Conservation (phyloP, 768 basidiomycete genomes). For the Brasilioporus rufonigricans region DNA sequence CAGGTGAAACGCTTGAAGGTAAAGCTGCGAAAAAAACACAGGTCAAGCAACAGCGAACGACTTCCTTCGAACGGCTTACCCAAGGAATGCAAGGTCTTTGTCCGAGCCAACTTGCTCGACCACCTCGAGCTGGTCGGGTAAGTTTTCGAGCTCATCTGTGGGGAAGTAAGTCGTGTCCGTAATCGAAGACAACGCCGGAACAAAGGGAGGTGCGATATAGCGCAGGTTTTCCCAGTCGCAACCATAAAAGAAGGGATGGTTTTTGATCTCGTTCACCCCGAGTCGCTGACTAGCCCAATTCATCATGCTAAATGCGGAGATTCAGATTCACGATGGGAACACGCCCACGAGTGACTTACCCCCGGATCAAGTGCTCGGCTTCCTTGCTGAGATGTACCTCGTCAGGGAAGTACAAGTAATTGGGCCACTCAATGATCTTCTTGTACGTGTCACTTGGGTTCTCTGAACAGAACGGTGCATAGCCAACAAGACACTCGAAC, state of each 20-base stretch:
- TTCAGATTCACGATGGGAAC: constrained; percentile 6
- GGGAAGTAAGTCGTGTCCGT: constrained; percentile 98
- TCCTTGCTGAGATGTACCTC: constrained; percentile 93
- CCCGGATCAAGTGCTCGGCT: constrained; percentile 84
- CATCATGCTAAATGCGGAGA: constrained; percentile 60
- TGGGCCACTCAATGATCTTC: constrained; percentile 96
- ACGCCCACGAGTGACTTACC: constrained; percentile 44
- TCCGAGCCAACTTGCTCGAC: constrained; percentile 64
- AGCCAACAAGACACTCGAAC: constrained; percentile 98
- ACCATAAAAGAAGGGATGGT: constrained; percentile 91
- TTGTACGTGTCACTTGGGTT: constrained; percentile 97
- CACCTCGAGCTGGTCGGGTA: constrained; percentile 55
- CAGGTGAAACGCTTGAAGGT: constrained; percentile 76
- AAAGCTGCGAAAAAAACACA: constrained; percentile 46
- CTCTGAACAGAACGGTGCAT: constrained; percentile 96
- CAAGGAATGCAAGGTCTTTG: constrained; percentile 67
- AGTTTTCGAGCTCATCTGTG: constrained; percentile 83
- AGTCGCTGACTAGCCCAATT: constrained; percentile 76
- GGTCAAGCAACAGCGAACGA: constrained; percentile 2
- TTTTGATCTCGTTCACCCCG: constrained; percentile 83
- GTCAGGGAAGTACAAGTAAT: constrained; percentile 90
- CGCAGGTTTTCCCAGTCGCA: constrained; percentile 93
- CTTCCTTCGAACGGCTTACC: constrained; percentile 37
- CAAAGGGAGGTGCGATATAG: constrained; percentile 93
- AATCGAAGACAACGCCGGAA: constrained; percentile 87